Evolutionary conservation across 2,329 filamentous ascomycete species (phyloP).

Genomic region (Pseudonectria buxi): DNA sequence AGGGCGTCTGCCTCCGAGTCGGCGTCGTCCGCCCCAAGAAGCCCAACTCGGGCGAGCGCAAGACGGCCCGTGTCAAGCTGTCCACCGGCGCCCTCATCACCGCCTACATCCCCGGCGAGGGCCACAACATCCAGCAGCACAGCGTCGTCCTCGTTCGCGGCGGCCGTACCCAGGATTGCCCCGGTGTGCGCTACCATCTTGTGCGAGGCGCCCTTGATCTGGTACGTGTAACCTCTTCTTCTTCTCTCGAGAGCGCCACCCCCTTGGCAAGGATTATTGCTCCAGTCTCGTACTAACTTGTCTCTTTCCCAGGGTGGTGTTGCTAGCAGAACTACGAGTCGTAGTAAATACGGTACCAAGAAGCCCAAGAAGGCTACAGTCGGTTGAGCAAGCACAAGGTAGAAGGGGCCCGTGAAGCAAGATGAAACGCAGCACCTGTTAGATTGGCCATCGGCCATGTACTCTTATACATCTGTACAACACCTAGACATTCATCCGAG

Average conservation of each 20-base stretch:
- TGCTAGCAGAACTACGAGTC: constrained; percentile 69
- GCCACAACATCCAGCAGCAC: constrained; percentile 98
- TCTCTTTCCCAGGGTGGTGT: constrained; percentile 69
- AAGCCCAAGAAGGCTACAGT: constrained; percentile 81
- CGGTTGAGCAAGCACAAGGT: constrained; percentile 30
- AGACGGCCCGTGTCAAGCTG: constrained; percentile 85
- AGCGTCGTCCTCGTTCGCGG: constrained; percentile 94
- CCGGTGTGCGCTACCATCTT: constrained; percentile 93
- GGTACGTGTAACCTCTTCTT: constrained; percentile 53
- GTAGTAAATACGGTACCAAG: constrained; percentile 98
- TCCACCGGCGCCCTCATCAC: constrained; percentile 83
- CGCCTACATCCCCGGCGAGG: constrained; percentile 93
- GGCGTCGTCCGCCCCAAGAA: constrained; percentile 96
- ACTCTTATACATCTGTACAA: constrained; percentile 19
- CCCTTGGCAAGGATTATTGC: background rate
- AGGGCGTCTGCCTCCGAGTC: constrained; percentile 93
- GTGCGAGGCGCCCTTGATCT: constrained; percentile 88
- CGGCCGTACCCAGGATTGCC: constrained; percentile 91
- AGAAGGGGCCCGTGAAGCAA: too few relatives aligned
- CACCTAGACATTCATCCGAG: constrained; percentile 1
- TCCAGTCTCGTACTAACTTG: constrained; percentile 8
- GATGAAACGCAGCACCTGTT: too few relatives aligned
- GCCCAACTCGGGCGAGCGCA: constrained; percentile 94
- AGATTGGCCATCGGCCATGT: constrained; percentile 7
- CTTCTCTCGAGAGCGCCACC: background rate